phyloP scores from a whole-genome alignment of 768 basidiomycete species.

The Boletus rubescentipes region DNA sequence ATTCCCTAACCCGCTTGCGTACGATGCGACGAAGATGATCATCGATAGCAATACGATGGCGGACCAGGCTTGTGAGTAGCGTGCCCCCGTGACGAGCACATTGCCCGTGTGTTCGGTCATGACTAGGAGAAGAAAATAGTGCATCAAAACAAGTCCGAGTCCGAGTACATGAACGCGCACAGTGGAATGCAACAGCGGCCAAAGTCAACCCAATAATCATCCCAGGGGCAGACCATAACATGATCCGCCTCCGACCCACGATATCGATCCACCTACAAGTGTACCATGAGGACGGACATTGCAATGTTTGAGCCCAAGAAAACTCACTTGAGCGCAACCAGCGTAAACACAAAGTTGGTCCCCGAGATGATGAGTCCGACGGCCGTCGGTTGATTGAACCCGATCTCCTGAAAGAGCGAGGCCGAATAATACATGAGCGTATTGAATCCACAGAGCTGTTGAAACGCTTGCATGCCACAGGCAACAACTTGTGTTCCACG shows the following conservation, averaged over 20 bases:
- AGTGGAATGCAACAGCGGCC: conserved; percentile 64
- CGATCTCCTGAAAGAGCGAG: conserved; percentile 76
- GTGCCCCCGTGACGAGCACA: conserved; percentile 53
- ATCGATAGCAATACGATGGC: conserved; percentile 73
- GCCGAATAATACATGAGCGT: conserved; percentile 76
- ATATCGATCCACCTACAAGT: conserved; percentile 52
- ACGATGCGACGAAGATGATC: conserved; percentile 81
- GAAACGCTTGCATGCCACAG: conserved; percentile 80
- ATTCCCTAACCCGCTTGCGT: conserved; percentile 76
- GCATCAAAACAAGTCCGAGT: not conserved
- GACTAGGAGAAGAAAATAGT: conserved; percentile 32
- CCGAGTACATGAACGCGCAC: not conserved
- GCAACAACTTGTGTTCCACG: conserved; percentile 51
- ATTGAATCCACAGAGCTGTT: conserved; percentile 85
- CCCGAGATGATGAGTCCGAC: conserved; percentile 77
- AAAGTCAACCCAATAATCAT: conserved; percentile 68
- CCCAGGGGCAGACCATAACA: conserved; percentile 68
- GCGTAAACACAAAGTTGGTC: conserved; percentile 77
- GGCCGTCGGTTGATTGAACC: conserved; percentile 79
- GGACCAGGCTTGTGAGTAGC: conserved; percentile 63
- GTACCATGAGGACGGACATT: not conserved
- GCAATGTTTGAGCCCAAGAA: not conserved
- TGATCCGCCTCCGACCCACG: conserved; percentile 67
- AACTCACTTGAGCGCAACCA: conserved; percentile 63
- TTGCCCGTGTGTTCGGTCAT: conserved; percentile 63